Conservation (phyloP, 495 filamentous ascomycete species). For the Lepraria neglecta region DNA sequence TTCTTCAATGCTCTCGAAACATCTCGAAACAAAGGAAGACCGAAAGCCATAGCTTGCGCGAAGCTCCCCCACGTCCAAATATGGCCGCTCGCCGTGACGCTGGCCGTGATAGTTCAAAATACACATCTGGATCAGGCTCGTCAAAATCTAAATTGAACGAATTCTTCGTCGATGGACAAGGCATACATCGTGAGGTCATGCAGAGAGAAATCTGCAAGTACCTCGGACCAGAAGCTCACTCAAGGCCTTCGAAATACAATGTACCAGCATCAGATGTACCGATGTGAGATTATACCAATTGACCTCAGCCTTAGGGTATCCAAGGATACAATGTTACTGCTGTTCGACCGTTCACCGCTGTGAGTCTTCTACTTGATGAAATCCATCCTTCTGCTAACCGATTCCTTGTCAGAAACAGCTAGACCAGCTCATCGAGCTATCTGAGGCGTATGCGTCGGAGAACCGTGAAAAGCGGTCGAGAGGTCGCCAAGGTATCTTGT, state of each 20-base stretch:
- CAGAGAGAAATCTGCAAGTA: conserved; percentile 91
- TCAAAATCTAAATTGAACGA: conserved; percentile 44
- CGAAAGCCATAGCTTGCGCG: neutral
- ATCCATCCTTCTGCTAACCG: neutral
- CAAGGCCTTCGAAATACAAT: conserved; percentile 76
- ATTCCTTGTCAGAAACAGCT: conserved; percentile 21
- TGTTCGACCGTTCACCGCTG: conserved; percentile 27
- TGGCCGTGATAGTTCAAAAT: conserved; percentile 10
- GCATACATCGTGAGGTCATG: conserved; percentile 89
- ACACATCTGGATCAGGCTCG: conserved; percentile 4
- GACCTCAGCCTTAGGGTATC: conserved; percentile 20
- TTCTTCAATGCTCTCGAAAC: too few relatives aligned
- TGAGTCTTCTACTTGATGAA: conserved; percentile 5
- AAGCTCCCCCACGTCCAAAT: neutral
- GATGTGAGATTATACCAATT: neutral
- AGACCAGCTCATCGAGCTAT: conserved; percentile 23
- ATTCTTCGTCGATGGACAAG: conserved; percentile 81
- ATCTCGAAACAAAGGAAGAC: neutral
- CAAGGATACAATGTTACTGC: conserved; percentile 27
- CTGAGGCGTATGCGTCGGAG: conserved; percentile 22
- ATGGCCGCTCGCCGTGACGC: conserved; percentile 6
- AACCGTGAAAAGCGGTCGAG: conserved; percentile 18
- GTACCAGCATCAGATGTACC: conserved; percentile 41
- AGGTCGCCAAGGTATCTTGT: conserved; percentile 20
- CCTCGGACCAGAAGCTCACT: conserved; percentile 82